phyloP scores from a whole-genome alignment of 1,284 basidiomycete genomes.

The Malassezia brasiliensis region DNA sequence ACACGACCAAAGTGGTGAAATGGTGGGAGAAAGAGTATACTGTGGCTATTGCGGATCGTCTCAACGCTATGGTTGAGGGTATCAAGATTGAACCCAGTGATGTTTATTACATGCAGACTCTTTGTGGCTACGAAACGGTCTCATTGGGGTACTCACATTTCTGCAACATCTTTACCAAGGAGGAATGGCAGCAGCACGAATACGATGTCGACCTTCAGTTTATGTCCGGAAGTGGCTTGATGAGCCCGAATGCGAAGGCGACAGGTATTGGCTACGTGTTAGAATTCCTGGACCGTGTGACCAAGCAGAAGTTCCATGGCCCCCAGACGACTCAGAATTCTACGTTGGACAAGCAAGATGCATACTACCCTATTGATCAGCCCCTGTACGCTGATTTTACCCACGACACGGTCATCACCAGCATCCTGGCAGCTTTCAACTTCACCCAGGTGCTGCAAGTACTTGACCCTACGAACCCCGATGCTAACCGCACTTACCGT shows the following conservation, averaged over 20 bases:
- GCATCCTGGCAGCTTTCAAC: slow-evolving; percentile 39
- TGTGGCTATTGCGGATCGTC: slow-evolving; percentile 23
- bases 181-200: slow-evolving; percentile 73
- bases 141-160: slow-evolving; percentile 52
- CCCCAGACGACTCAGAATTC: slow-evolving; percentile 34
- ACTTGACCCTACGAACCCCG: slow-evolving; percentile 21
- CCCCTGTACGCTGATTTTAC: slow-evolving; percentile 39
- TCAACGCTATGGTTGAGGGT: slow-evolving; percentile 29
- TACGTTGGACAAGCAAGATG: slow-evolving; percentile 25
- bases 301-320: slow-evolving; percentile 20
- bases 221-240: slow-evolving; percentile 59
- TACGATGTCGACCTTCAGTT: slow-evolving; percentile 55
- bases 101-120: slow-evolving; percentile 31
- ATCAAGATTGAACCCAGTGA: slow-evolving; percentile 50
- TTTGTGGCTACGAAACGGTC: slow-evolving; percentile 49
- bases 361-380: slow-evolving; percentile 41
- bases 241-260: slow-evolving; percentile 65
- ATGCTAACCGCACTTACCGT: slow-evolving; percentile 27
- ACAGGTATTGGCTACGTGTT: slow-evolving; percentile 70
- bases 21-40: slow-evolving; percentile 49
- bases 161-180: slow-evolving; percentile 74
- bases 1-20: slow-evolving; percentile 40
- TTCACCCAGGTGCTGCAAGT: slow-evolving; percentile 31
- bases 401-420: slow-evolving; percentile 36
- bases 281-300: slow-evolving; percentile 41